Evolutionary conservation across 225 moss, liverwort and hornwort species (phyloP).

Genomic region (Bryum argenteum): DNA sequence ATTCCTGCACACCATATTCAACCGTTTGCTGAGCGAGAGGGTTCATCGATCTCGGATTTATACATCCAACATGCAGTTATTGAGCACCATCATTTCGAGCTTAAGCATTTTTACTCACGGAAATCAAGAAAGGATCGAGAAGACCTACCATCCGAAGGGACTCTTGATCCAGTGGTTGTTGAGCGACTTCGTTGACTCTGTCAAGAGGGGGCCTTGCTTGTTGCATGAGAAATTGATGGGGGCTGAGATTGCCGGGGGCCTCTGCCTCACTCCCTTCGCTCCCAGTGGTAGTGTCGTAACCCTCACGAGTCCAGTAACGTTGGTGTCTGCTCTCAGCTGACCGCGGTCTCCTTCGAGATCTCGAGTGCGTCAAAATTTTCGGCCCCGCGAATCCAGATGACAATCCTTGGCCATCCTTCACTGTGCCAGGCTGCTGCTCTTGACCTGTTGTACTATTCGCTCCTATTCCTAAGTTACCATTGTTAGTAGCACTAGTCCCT

Average conservation of each 20-base stretch:
- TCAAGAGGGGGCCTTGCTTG: constrained; percentile 43
- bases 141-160: constrained; percentile 63
- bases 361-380: constrained; percentile 46
- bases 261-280: constrained; percentile 75
- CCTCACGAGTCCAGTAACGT: constrained; percentile 47
- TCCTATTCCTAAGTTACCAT: constrained; percentile 35
- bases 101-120: too few species aligned
- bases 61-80: background rate
- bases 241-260: constrained; percentile 34
- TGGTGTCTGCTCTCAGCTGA: constrained; percentile 70
- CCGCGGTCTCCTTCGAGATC: constrained; percentile 67
- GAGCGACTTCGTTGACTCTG: constrained; percentile 42
- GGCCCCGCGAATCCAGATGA: constrained; percentile 41
- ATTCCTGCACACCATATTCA: constrained; percentile 51
- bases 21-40: constrained; percentile 9
- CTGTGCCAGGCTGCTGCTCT: constrained; percentile 39
- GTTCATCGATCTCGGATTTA: background rate
- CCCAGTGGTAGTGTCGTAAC: constrained; percentile 52
- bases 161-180: constrained; percentile 59
- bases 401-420: constrained; percentile 42
- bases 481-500: constrained; percentile 33
- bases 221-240: constrained; percentile 18
- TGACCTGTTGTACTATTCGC: constrained; percentile 30
- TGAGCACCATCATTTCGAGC: background rate
- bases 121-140: too few species aligned